Evolutionary conservation across 805 yeast genomes (phyloP), one percentile per base, ranked within the genome.

Genomic region (Ogataea ramenticola): DNA sequence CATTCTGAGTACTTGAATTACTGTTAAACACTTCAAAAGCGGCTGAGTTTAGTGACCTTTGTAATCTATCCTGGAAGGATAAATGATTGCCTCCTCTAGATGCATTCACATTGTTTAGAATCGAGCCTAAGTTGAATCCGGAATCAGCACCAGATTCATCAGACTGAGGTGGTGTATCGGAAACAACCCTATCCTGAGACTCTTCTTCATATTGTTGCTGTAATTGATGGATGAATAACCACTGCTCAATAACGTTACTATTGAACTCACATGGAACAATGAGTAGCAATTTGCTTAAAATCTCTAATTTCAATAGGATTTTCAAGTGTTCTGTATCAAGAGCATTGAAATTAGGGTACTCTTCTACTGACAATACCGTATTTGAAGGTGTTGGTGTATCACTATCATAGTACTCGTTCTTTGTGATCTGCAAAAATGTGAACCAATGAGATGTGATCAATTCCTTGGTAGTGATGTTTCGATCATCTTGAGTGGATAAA

Each of bases 391-490:
- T 10, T 10, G n/a, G 32, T 12, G n/a, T 4, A 16, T 54, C 60
- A 2, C 27, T 24, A 7, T 54, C 58, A 55, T 66, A 43, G 51
- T 67, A 55, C 14, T 58, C 62, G 41, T 49, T 54, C 60, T 84
- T 82, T 3, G 86, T 85, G 3, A 83, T 80, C 52, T 86, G 95
- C 53, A 80, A 82, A 48, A 83, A 77, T 1, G 86, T 77, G 22
- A 80, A 69, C 96, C 96, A 88, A 40, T 68, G 62, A 16, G 64
- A 64, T 43, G 50, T 54, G 12, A 62, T 42, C 11, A 56, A 17
- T 1, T 39, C 20, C 30, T 19, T 20, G 27, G 27, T 39, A 3
- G 24, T 36, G 12, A n/a, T n/a, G n/a, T n/a, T n/a, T n/a, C n/a
- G n/a, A n/a, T n/a, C n/a, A n/a, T 39, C 39, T 26, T 54, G 29